phyloP scores from a whole-genome alignment of 1,284 basidiomycete species.

The Tilletiopsis washingtonensis region DNA sequence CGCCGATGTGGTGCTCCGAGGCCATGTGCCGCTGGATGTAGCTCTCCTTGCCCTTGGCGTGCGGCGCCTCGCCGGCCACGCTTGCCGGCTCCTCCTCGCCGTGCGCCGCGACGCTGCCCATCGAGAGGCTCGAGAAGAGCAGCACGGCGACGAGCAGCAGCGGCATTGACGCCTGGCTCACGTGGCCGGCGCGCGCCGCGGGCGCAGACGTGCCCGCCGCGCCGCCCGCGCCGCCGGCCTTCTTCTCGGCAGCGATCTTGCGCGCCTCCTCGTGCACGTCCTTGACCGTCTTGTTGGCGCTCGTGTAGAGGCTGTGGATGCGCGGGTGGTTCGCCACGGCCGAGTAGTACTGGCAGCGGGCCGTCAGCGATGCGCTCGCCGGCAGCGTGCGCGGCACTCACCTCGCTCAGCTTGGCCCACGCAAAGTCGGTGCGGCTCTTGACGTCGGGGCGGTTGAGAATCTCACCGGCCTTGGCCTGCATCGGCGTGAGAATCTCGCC shows the following conservation, averaged over 20 bases:
- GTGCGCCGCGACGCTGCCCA: slow-evolving; percentile 17
- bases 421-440: slow-evolving; percentile 28
- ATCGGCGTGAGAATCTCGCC: slow-evolving; percentile 21
- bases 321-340: slow-evolving; percentile 30
- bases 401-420: slow-evolving; percentile 33
- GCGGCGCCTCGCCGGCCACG: slow-evolving; percentile 22
- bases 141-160: slow-evolving; percentile 20
- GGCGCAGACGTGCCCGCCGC: slow-evolving; percentile 20
- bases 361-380: background rate
- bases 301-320: slow-evolving; percentile 62
- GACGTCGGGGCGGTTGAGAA: slow-evolving; percentile 31
- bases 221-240: slow-evolving; percentile 42
- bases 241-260: slow-evolving; percentile 62
- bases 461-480: slow-evolving; percentile 24
- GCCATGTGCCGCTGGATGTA: slow-evolving; percentile 47
- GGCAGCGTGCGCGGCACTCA: background rate
- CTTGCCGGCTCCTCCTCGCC: slow-evolving; percentile 15
- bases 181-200: too few relatives aligned
- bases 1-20: slow-evolving; percentile 47
- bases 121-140: slow-evolving; percentile 18
- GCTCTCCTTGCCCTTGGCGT: slow-evolving; percentile 26
- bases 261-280: slow-evolving; percentile 83
- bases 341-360: slow-evolving; percentile 23
- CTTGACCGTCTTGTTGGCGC: slow-evolving; percentile 65
- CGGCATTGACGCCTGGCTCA: slow-evolving; percentile 24